A percentile compares a stretch with the other conserved stretches of the same genome.
These are phyloP conservation scores for Stylonectria norvegica DNA, from an alignment of 2,329 filamentous ascomycete genomes.

Conservation along the genomic window DNA sequence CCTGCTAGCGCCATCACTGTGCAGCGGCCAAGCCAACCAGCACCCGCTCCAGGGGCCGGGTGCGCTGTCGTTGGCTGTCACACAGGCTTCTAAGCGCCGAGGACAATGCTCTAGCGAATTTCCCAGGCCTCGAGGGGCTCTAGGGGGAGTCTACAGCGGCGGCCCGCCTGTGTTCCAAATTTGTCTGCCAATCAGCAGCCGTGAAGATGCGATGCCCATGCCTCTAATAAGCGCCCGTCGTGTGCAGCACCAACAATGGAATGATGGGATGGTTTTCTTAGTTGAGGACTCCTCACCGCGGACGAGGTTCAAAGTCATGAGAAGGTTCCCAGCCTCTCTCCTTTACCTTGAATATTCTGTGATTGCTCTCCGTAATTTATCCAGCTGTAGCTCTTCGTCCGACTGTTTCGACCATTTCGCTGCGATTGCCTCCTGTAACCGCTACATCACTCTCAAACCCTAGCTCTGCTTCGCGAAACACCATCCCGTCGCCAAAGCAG, in stretches of 20 bases:
- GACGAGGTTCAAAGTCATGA: slow-evolving; percentile 3
- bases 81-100: slow-evolving; percentile 23
- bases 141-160: slow-evolving; percentile 12
- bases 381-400: too few relatives aligned
- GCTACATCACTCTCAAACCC: slow-evolving; percentile 2
- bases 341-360: slow-evolving; percentile 3
- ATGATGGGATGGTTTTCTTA: too few relatives aligned
- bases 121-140: slow-evolving; percentile 3
- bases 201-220: slow-evolving; percentile 11
- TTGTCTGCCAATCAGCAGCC: slow-evolving; percentile 25
- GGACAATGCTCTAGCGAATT: slow-evolving; percentile 9
- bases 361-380: too few relatives aligned
- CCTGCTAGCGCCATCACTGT: slow-evolving; percentile 27
- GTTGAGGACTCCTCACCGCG: background rate
- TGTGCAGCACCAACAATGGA: slow-evolving; percentile 8
- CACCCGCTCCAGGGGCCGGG: slow-evolving; percentile 5
- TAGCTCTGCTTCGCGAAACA: slow-evolving; percentile 22
- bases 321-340: slow-evolving; percentile 10
- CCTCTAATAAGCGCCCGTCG: slow-evolving; percentile 25
- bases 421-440: background rate
- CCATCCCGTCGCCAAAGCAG: slow-evolving; percentile 11
- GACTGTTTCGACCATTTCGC: too few relatives aligned
- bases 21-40: slow-evolving; percentile 13
- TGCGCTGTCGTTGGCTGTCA: slow-evolving; percentile 19
- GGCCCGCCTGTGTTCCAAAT: slow-evolving; percentile 24